Conservation (phyloP, 805 yeast genomes). For the Peterozyma xylosa region DNA sequence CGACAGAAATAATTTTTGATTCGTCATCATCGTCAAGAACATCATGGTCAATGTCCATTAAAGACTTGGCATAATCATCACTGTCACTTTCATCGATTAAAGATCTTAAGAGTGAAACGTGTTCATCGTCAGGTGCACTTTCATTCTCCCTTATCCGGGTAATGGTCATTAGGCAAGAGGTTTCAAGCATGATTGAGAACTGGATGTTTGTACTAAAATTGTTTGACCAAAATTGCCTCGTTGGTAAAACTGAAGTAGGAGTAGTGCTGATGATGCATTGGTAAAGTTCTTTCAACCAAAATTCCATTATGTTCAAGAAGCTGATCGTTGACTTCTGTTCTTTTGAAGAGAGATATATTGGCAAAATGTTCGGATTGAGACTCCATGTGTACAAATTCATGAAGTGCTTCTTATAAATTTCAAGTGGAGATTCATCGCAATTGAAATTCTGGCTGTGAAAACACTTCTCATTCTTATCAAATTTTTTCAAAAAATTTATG, state of each 20-base stretch:
- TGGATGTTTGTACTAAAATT: not conserved
- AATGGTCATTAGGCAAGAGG: not conserved
- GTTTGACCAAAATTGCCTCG: not conserved
- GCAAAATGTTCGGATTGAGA: not conserved
- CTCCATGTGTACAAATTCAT: not conserved
- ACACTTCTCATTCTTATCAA: not conserved
- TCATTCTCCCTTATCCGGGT: too few relatives aligned
- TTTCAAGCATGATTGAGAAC: not conserved
- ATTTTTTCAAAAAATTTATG: not conserved
- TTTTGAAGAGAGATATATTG: not conserved
- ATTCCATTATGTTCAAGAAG: not conserved
- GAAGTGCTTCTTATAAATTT: not conserved
- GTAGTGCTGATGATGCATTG: not conserved
- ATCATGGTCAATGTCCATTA: too few relatives aligned
- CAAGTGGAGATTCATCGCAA: not conserved
- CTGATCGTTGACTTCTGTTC: not conserved
- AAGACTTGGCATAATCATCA: too few relatives aligned
- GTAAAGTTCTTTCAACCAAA: not conserved
- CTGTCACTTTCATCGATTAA: too few relatives aligned
- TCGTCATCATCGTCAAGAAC: too few relatives aligned
- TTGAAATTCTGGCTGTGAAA: not conserved
- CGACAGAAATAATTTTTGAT: too few relatives aligned
- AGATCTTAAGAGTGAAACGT: too few relatives aligned
- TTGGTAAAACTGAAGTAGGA: not conserved
- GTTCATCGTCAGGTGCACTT: too few relatives aligned